Evolutionary conservation across 495 filamentous ascomycete genomes (phyloP).

Genomic region (Aspergillus heteromorphus): DNA sequence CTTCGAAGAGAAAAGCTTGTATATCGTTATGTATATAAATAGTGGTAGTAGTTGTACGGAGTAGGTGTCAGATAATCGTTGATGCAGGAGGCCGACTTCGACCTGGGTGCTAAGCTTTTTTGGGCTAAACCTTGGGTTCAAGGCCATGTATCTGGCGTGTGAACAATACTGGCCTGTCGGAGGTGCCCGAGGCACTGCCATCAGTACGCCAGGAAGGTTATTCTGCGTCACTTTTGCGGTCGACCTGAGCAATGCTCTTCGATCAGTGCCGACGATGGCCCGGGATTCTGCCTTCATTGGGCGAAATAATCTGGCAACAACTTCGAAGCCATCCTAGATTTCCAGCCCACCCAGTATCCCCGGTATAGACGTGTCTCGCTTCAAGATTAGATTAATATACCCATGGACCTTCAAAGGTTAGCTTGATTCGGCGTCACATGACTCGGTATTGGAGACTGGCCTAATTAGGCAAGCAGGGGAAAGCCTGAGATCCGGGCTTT

Average conservation of each 20-base stretch:
- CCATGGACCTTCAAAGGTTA: too few relatives aligned
- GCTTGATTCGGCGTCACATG: background rate
- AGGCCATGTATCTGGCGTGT: conserved; percentile 5
- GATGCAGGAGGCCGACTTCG: too few relatives aligned
- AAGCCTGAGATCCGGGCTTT: too few relatives aligned
- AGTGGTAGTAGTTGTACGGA: too few relatives aligned
- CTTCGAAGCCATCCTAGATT: background rate
- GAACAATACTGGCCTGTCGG: conserved; percentile 16
- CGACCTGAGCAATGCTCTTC: conserved; percentile 4
- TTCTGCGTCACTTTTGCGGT: conserved; percentile 14
- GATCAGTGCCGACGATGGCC: background rate
- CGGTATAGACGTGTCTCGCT: background rate
- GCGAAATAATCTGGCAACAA: background rate
- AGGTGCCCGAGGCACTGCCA: conserved; percentile 19
- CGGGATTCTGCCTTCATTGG: background rate
- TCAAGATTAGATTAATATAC: background rate
- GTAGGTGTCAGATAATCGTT: too few relatives aligned
- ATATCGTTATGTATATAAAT: too few relatives aligned
- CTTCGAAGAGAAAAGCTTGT: too few relatives aligned
- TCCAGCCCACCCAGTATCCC: too few relatives aligned
- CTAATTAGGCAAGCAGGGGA: background rate
- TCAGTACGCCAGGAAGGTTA: conserved; percentile 17
- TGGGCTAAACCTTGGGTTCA: conserved; percentile 18
- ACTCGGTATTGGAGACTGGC: background rate
- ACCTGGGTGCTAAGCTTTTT: conserved; percentile 20